Conservation (phyloP, 495 filamentous ascomycete species). For the Talaromyces trachyspermus region DNA sequence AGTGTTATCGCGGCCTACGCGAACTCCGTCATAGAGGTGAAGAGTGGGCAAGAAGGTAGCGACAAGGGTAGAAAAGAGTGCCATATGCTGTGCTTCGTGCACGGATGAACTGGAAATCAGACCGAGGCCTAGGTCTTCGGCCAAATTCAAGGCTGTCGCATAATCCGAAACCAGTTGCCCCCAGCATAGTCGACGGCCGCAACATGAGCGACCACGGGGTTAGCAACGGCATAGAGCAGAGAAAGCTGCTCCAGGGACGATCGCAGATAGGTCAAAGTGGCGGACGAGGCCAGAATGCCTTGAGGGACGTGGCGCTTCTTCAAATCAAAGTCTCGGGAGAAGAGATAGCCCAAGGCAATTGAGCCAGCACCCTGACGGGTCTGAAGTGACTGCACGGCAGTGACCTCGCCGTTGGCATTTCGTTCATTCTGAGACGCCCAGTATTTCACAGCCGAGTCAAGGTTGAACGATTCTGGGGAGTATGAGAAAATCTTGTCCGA, state of each 20-base stretch:
- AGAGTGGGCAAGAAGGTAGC: constrained; percentile 74
- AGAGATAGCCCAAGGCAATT: constrained; percentile 92
- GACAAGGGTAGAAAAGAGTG: constrained; percentile 77
- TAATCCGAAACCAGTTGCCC: constrained; percentile 81
- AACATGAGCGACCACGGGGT: constrained; percentile 86
- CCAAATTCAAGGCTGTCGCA: constrained; percentile 65
- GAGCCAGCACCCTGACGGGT: constrained; percentile 83
- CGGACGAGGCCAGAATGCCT: constrained; percentile 76
- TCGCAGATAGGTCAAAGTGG: constrained; percentile 72
- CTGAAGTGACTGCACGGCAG: constrained; percentile 72
- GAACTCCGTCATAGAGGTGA: constrained; percentile 89
- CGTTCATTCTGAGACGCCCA: constrained; percentile 60
- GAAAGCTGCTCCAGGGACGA: constrained; percentile 83
- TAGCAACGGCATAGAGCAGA: constrained; percentile 79
- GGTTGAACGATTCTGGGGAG: constrained; percentile 85
- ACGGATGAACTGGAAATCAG: constrained; percentile 77
- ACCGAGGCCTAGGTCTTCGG: constrained; percentile 87
- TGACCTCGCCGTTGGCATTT: constrained; percentile 76
- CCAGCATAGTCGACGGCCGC: constrained; percentile 85
- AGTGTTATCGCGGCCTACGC: constrained; percentile 75
- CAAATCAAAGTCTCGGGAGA: constrained; percentile 89
- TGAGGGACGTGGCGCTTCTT: constrained; percentile 88
- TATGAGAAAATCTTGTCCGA: constrained; percentile 96
- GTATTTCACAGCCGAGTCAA: constrained; percentile 70
- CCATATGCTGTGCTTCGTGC: constrained; percentile 93